A percentile compares a stretch with the other conserved stretches of the same genome.
These are phyloP conservation scores for Penicillium fimorum DNA, from an alignment of 495 filamentous ascomycete species.

Conservation along the genomic window DNA sequence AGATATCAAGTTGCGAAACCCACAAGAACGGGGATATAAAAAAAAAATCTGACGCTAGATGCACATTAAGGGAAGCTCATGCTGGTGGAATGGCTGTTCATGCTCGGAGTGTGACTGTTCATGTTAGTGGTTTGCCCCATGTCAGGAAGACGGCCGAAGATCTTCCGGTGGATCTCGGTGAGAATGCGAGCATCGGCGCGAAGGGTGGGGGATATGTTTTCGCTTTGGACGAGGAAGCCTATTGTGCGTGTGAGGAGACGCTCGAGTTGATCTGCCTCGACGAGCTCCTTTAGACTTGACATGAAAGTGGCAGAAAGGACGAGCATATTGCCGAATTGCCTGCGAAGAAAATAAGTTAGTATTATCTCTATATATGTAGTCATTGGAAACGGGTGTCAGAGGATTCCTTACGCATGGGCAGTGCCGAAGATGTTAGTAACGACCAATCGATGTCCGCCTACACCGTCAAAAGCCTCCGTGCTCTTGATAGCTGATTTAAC, in stretches of 20 bases:
- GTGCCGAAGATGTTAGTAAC: constrained; percentile 12
- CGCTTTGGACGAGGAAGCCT: constrained; percentile 59
- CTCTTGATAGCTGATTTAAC: constrained; percentile 3
- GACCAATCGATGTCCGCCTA: constrained; percentile 5
- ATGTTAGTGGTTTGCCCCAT: constrained; percentile 16
- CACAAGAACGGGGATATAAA: neutral
- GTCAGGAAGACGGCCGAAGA: constrained; percentile 34
- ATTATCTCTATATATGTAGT: neutral
- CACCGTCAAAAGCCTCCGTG: constrained; percentile 11
- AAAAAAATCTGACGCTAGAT: neutral
- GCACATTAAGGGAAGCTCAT: constrained; percentile 9
- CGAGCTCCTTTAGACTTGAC: constrained; percentile 52
- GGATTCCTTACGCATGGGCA: constrained; percentile 10
- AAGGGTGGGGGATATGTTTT: constrained; percentile 65
- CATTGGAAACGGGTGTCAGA: neutral
- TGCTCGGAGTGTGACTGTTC: neutral
- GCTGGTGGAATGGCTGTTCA: neutral
- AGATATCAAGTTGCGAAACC: neutral
- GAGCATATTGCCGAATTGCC: constrained; percentile 96
- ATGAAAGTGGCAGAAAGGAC: constrained; percentile 77
- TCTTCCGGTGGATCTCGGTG: constrained; percentile 55
- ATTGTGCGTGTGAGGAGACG: constrained; percentile 62
- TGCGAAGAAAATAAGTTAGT: constrained; percentile 31
- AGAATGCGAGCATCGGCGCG: constrained; percentile 66
- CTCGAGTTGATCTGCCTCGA: constrained; percentile 51